phyloP scores from a whole-genome alignment of 1,284 basidiomycete species.

The Omphalotus olearius region DNA sequence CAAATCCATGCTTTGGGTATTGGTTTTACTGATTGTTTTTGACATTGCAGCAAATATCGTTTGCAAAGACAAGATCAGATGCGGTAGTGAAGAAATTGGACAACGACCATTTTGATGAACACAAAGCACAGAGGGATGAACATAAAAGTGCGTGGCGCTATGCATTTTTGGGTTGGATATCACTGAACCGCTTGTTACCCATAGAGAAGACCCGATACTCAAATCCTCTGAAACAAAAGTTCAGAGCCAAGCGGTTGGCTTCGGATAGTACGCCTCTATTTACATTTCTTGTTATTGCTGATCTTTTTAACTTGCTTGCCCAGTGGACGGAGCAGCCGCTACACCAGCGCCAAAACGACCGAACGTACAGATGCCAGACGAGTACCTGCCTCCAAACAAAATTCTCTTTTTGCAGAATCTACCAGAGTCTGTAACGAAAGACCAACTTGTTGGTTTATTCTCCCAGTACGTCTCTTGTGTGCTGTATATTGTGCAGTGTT shows the following conservation, averaged over 20 bases:
- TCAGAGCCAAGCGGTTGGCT: slow-evolving; percentile 74
- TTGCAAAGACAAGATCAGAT: slow-evolving; percentile 86
- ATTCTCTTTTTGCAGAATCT: slow-evolving; percentile 98
- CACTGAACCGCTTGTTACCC: background rate
- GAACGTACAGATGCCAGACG: slow-evolving; percentile 96
- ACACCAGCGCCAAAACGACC: slow-evolving; percentile 69
- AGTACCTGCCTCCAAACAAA: slow-evolving; percentile 98
- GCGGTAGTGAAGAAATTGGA: slow-evolving; percentile 80
- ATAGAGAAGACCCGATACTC: slow-evolving; percentile 76
- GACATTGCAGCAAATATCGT: slow-evolving; percentile 79
- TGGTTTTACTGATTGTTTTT: slow-evolving; percentile 5
- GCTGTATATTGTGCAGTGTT: slow-evolving; percentile 1
- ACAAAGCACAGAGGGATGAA: slow-evolving; percentile 70
- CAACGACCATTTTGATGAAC: slow-evolving; percentile 61
- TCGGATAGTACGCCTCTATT: slow-evolving; percentile 54
- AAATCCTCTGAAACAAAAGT: slow-evolving; percentile 85
- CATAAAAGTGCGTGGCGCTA: slow-evolving; percentile 70
- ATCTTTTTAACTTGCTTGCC: slow-evolving; percentile 11
- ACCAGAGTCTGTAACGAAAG: slow-evolving; percentile 87
- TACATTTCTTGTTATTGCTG: background rate
- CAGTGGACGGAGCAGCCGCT: slow-evolving; percentile 69
- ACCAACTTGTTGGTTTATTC: slow-evolving; percentile 85
- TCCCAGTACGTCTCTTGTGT: slow-evolving; percentile 58
- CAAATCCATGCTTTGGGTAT: background rate
- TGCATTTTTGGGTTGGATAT: slow-evolving; percentile 1